phyloP scores from a whole-genome alignment of 495 filamentous ascomycete genomes.

The Neurospora tetrasperma region DNA sequence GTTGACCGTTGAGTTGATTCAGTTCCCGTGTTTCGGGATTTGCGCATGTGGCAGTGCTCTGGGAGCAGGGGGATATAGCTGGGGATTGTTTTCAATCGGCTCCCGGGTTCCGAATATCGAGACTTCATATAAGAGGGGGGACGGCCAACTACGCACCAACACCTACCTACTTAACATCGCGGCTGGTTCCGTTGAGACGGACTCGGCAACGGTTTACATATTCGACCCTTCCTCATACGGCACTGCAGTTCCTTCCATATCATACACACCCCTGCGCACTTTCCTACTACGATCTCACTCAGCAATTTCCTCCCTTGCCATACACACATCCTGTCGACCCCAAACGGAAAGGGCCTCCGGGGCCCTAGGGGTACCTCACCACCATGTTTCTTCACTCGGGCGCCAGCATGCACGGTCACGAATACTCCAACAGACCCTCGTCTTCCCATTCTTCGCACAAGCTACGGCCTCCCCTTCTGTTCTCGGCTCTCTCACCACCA shows the following conservation, averaged over 20 bases:
- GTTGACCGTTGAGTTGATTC: neutral
- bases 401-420: conserved; percentile 45
- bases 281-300: neutral
- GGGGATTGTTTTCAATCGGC: neutral
- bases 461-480: conserved; percentile 32
- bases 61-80: neutral
- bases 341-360: neutral
- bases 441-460: conserved; percentile 22
- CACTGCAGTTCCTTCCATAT: neutral
- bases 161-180: neutral
- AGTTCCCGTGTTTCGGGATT: neutral
- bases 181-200: neutral
- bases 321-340: neutral
- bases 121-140: neutral
- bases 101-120: neutral
- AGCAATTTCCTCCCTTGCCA: neutral
- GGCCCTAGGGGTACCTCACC: neutral
- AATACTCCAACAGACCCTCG: conserved; percentile 37
- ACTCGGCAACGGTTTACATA: neutral
- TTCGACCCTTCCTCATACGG: neutral
- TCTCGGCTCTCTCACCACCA: conserved; percentile 30
- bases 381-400: conserved; percentile 41
- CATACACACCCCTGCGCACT: neutral
- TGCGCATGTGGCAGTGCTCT: neutral
- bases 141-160: neutral